Percentiles rank a stretch among this genome's conserved stretches.
phyloP scores from a whole-genome alignment of 495 filamentous ascomycete genomes.

The Geoglossum glabrum region DNA sequence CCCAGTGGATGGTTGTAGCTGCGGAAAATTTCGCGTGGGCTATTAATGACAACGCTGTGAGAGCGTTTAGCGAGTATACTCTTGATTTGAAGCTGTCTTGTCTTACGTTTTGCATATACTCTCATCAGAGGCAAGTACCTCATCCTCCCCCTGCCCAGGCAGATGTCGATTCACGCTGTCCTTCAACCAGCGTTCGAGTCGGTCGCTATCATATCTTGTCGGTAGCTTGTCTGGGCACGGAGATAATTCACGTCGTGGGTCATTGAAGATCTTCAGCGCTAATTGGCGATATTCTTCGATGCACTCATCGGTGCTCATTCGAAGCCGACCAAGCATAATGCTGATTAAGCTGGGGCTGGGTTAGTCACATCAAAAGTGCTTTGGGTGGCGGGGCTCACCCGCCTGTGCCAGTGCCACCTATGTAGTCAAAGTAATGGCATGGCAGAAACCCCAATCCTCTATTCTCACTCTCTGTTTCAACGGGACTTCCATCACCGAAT shows the following conservation, averaged over 20 bases:
- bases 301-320: constrained; percentile 9
- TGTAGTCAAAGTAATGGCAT: constrained; percentile 23
- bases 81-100: not conserved
- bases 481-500: not conserved
- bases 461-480: not conserved
- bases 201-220: not conserved
- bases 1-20: too few relatives aligned
- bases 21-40: too few relatives aligned
- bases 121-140: not conserved
- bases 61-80: not conserved
- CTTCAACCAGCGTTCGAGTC: not conserved
- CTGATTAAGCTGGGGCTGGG: constrained; percentile 3
- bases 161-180: not conserved
- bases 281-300: constrained; percentile 3
- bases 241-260: not conserved
- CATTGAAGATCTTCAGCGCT: not conserved
- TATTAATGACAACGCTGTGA: too few relatives aligned
- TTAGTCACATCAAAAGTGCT: too few relatives aligned
- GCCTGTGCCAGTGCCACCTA: constrained; percentile 21
- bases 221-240: not conserved
- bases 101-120: not conserved
- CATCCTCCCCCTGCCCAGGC: not conserved
- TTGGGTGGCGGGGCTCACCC: constrained; percentile 14
- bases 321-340: constrained; percentile 11
- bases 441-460: constrained; percentile 8